phyloP scores from a whole-genome alignment of 1,284 basidiomycete genomes.

The Heterobasidion irregulare region DNA sequence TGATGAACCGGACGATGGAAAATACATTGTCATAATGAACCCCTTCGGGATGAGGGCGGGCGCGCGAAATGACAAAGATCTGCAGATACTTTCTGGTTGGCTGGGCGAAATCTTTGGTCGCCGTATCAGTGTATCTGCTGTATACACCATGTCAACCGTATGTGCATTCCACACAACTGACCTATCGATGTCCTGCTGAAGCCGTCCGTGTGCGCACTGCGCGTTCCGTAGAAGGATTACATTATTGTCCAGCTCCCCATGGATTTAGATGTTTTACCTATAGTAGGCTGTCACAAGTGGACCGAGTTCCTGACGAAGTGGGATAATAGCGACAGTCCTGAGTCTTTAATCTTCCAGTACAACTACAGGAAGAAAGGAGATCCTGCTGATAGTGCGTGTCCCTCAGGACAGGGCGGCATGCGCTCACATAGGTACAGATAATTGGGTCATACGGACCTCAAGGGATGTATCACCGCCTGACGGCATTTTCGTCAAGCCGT shows the following conservation, averaged over 20 bases:
- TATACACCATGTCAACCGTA: slow-evolving; percentile 11
- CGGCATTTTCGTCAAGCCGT: background rate
- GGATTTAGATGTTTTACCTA: background rate
- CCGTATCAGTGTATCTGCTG: slow-evolving; percentile 3
- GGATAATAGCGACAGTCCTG: no score
- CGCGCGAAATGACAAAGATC: slow-evolving; percentile 1
- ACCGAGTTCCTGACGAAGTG: background rate
- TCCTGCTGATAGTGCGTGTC: background rate
- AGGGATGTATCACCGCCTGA: background rate
- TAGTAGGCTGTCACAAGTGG: slow-evolving; percentile 1
- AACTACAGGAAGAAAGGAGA: slow-evolving; percentile 1
- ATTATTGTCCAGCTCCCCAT: slow-evolving; percentile 1
- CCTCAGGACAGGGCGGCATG: no score
- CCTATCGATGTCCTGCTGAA: background rate
- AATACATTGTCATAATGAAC: slow-evolving; percentile 7
- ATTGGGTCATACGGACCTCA: background rate
- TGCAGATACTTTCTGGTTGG: slow-evolving; percentile 9
- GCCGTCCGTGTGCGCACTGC: background rate
- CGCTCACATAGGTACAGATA: background rate
- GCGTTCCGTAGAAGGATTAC: background rate
- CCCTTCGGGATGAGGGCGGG: slow-evolving; percentile 8
- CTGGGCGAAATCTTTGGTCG: slow-evolving; percentile 6
- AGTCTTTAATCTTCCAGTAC: slow-evolving; percentile 1
- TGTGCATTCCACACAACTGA: slow-evolving; percentile 1
- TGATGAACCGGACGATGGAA: slow-evolving; percentile 1